Percentiles rank a stretch among this genome's conserved stretches.
Evolutionary conservation across 2,329 filamentous ascomycete species (phyloP).

Genomic region (Penicillium sp.): DNA sequence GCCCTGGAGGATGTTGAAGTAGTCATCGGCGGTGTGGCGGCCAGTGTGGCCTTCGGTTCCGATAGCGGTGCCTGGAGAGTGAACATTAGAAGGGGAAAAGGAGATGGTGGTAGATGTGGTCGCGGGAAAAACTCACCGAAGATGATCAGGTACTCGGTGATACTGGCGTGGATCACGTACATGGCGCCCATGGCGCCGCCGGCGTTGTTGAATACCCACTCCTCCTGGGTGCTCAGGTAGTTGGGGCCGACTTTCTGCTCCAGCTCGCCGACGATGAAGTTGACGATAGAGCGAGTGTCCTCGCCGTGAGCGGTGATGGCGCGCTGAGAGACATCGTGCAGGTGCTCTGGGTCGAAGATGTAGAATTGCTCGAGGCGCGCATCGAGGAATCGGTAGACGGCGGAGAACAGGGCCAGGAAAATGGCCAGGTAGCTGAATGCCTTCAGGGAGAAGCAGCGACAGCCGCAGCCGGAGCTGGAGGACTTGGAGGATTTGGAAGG

Average conservation of each 20-base stretch:
- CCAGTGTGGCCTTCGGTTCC: slow-evolving; percentile 87
- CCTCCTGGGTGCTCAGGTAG: slow-evolving; percentile 67
- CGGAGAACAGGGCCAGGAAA: slow-evolving; percentile 36
- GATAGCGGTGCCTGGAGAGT: slow-evolving; percentile 33
- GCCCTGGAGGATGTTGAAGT: slow-evolving; percentile 76
- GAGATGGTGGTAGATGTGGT: not conserved
- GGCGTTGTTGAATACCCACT: slow-evolving; percentile 91
- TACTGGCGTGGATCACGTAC: slow-evolving; percentile 85
- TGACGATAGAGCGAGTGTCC: slow-evolving; percentile 67
- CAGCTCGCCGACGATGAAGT: slow-evolving; percentile 68
- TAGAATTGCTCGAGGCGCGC: slow-evolving; percentile 57
- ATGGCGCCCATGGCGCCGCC: slow-evolving; percentile 89
- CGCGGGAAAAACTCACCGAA: slow-evolving; percentile 55
- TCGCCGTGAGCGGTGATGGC: slow-evolving; percentile 69
- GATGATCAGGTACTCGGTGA: slow-evolving; percentile 88
- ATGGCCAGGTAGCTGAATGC: slow-evolving; percentile 33
- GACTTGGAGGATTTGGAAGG: slow-evolving; percentile 26
- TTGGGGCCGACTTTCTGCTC: slow-evolving; percentile 46
- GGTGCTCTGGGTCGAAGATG: slow-evolving; percentile 67
- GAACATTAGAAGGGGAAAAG: not conserved
- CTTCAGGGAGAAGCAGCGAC: slow-evolving; percentile 29
- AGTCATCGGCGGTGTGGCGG: slow-evolving; percentile 88
- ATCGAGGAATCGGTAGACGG: slow-evolving; percentile 37
- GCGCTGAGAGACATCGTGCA: slow-evolving; percentile 66
- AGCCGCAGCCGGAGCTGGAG: slow-evolving; percentile 19